These are phyloP conservation scores for Somion occarium DNA, from an alignment of 1,284 basidiomycete species.

Conservation along the genomic window DNA sequence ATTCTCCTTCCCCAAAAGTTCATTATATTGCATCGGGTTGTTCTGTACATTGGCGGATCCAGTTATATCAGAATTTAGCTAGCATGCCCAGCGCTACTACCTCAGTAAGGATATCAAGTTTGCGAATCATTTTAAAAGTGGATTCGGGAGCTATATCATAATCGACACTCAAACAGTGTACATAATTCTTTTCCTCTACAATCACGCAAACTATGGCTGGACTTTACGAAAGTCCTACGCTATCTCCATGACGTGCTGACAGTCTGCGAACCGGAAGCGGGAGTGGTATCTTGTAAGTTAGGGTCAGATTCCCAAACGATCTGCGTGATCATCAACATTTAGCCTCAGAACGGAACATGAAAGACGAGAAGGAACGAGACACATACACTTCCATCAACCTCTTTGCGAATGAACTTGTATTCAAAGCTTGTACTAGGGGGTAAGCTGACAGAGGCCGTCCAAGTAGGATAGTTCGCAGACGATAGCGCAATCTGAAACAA, in stretches of 20 bases:
- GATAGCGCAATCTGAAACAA: constrained; percentile 45
- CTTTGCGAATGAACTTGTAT: constrained; percentile 61
- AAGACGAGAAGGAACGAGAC: not conserved
- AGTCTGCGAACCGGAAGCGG: constrained; percentile 33
- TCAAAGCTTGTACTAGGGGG: constrained; percentile 45
- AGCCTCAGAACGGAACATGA: not conserved
- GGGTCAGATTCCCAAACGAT: constrained; percentile 54
- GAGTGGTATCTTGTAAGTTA: constrained; percentile 43
- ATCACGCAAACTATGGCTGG: too few relatives aligned
- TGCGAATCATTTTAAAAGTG: too few relatives aligned
- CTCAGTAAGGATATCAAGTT: too few relatives aligned
- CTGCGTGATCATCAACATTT: constrained; percentile 19
- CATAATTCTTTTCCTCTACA: too few relatives aligned
- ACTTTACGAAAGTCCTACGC: too few relatives aligned
- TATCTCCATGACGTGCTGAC: constrained; percentile 15
- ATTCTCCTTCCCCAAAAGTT: too few relatives aligned
- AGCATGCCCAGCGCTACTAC: too few relatives aligned
- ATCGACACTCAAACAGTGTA: too few relatives aligned
- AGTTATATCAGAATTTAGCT: too few relatives aligned
- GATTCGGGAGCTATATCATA: too few relatives aligned
- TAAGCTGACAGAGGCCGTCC: constrained; percentile 46
- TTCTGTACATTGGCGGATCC: too few relatives aligned
- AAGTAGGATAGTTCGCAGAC: constrained; percentile 49
- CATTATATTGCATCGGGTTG: too few relatives aligned
- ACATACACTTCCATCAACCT: constrained; percentile 48